phyloP scores from a whole-genome alignment of 2,329 filamentous ascomycete genomes.

The Pseudogymnoascus sp. region DNA sequence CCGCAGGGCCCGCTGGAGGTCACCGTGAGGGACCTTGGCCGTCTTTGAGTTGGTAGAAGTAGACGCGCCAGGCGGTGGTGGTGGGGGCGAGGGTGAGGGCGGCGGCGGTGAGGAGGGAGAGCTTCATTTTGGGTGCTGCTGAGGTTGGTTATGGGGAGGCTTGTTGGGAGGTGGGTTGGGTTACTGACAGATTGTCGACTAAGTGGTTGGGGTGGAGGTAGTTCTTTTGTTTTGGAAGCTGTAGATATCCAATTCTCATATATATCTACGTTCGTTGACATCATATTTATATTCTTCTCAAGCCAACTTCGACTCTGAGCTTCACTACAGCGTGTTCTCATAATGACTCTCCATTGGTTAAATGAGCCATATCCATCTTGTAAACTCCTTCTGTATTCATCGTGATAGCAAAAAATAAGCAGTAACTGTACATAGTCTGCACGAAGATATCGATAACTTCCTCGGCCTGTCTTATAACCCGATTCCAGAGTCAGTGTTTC shows the following conservation, averaged over 20 bases:
- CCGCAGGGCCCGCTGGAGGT: not conserved
- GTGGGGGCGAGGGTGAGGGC: not conserved
- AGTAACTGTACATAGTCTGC: not conserved
- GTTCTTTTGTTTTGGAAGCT: not conserved
- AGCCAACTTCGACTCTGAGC: not conserved
- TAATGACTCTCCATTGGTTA: not conserved
- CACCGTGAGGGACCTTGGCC: not conserved
- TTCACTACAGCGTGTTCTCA: not conserved
- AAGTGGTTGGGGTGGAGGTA: not conserved
- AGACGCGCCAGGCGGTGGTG: not conserved
- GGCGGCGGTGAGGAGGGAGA: not conserved
- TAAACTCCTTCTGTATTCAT: not conserved
- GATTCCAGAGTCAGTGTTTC: not conserved
- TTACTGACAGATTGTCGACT: not conserved
- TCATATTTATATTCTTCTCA: not conserved
- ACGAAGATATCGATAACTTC: not conserved
- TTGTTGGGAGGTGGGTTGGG: not conserved
- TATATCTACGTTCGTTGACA: not conserved
- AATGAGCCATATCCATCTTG: not conserved
- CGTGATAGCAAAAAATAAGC: not conserved
- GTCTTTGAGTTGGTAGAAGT: constrained; percentile 1
- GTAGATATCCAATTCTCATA: not conserved
- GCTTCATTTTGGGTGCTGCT: not conserved
- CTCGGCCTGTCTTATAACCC: not conserved
- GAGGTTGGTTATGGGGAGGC: not conserved